Conservation (phyloP, 176 grass and related monocot species). For the Ensete glaucum region DNA sequence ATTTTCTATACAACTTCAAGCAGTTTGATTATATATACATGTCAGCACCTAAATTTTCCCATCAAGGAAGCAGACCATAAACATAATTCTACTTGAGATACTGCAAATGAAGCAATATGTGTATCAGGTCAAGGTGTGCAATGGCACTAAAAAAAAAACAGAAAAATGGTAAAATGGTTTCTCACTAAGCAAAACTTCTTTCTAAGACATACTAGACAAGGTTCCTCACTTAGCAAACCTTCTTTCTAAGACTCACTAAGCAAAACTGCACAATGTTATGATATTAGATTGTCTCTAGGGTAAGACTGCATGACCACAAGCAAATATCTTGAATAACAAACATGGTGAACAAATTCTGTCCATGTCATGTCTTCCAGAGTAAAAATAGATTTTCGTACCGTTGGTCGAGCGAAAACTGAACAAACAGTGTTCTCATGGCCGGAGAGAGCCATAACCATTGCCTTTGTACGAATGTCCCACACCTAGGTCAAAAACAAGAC, state of each 20-base stretch:
- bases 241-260: too few species aligned
- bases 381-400: slow-evolving; percentile 36
- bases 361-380: neutral
- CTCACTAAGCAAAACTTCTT: too few species aligned
- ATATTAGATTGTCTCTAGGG: neutral
- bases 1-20: neutral
- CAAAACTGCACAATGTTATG: too few species aligned
- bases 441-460: slow-evolving; percentile 94
- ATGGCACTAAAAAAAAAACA: too few species aligned
- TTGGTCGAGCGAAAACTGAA: slow-evolving; percentile 90
- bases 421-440: slow-evolving; percentile 96
- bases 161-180: too few species aligned
- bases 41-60: too few species aligned
- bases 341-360: neutral
- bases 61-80: too few species aligned
- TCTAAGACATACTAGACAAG: too few species aligned
- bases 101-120: too few species aligned
- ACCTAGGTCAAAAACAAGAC: slow-evolving; percentile 37
- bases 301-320: neutral
- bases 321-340: neutral
- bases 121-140: too few species aligned
- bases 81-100: too few species aligned
- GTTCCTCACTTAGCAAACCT: too few species aligned
- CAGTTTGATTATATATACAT: neutral
- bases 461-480: slow-evolving; percentile 92